phyloP scores from a whole-genome alignment of 768 basidiomycete genomes.

The Pulveroboletus sp. region DNA sequence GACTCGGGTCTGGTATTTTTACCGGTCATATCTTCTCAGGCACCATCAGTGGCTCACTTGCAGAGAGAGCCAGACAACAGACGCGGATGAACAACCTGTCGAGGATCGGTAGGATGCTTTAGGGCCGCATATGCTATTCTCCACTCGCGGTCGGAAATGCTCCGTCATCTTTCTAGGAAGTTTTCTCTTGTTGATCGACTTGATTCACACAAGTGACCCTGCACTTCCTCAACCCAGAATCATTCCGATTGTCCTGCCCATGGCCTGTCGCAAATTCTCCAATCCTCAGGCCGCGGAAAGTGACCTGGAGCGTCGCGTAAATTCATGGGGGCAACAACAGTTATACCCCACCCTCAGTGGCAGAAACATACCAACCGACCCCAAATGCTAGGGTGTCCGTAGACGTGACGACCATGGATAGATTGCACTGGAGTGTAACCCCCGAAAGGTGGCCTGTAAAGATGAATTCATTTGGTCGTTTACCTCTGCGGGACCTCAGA shows the following conservation, averaged over 20 bases:
- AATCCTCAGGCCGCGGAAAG: constrained; percentile 49
- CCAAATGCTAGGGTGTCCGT: constrained; percentile 10
- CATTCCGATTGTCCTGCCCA: constrained; percentile 22
- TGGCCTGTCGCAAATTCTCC: constrained; percentile 55
- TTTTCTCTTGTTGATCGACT: constrained; percentile 66
- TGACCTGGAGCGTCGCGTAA: constrained; percentile 53
- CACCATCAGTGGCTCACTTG: constrained; percentile 38
- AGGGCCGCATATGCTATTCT: constrained; percentile 8
- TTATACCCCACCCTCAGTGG: constrained; percentile 45
- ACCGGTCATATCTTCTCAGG: constrained; percentile 34
- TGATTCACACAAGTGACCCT: constrained; percentile 41
- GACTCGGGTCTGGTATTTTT: constrained; percentile 38
- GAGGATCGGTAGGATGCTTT: constrained; percentile 33
- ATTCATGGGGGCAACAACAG: constrained; percentile 62
- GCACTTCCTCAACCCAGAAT: constrained; percentile 29
- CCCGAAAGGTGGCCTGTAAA: constrained; percentile 30
- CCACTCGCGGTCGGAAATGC: constrained; percentile 24
- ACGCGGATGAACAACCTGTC: constrained; percentile 36
- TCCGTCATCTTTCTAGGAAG: constrained; percentile 57
- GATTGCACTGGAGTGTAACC: constrained; percentile 13
- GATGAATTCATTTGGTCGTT: constrained; percentile 66
- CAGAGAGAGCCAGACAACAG: constrained; percentile 46
- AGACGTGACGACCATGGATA: constrained; percentile 20
- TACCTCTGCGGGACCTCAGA: constrained; percentile 56
- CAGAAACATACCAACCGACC: constrained; percentile 26